Evolutionary conservation across 768 basidiomycete species (phyloP), one percentile per base, ranked within the genome.

Genomic region (Pisolithus microcarpus): DNA sequence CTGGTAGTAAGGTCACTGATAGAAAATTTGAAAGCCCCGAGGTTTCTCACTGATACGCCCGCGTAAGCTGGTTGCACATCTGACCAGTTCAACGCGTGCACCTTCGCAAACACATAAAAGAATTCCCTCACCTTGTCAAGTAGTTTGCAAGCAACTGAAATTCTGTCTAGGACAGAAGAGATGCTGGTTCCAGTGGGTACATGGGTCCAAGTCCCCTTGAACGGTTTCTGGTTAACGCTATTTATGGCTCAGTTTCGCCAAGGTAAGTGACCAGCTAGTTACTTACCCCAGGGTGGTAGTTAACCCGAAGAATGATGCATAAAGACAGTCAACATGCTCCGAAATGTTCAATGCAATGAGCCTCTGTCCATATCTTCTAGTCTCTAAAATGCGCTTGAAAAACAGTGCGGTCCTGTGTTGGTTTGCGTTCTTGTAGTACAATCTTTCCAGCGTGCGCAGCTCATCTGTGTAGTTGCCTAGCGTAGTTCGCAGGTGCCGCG

Each of bases 401-500:
- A 87, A 88, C 10, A 88, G 65, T 26, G 65, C 56, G 45, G 40
- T 50, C 39, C 65, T 61, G 43, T 66, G 66, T 59, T 91, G 88
- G 56, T 89, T 91, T 61, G 85, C 87, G 55, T 80, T 81, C 58
- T 87, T 87, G 69, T 91, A 90, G 62, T 82, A 83, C 2, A 90
- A 62, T 53, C 84, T 73, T 57, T 83, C 79, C 34, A 90, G 70
- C 18, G 86, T 64, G 47, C 76, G 75, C 5, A 79, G 62, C 58
- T 88, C 85, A 24, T 78, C 73, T 3, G 46, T 52, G 53, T 62
- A 55, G 23, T 42, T 43, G 44, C 51, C 56, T n/a, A 79, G 57
- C 10, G 70, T 67, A 38, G 70, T 61, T 43, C 75, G 76, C 16
- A 86, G 72, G 26, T 74, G 72, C 30, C 82, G 78, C n/a, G 76